Conservation (phyloP, 1,284 basidiomycete species). For the Earliella scabrosa region DNA sequence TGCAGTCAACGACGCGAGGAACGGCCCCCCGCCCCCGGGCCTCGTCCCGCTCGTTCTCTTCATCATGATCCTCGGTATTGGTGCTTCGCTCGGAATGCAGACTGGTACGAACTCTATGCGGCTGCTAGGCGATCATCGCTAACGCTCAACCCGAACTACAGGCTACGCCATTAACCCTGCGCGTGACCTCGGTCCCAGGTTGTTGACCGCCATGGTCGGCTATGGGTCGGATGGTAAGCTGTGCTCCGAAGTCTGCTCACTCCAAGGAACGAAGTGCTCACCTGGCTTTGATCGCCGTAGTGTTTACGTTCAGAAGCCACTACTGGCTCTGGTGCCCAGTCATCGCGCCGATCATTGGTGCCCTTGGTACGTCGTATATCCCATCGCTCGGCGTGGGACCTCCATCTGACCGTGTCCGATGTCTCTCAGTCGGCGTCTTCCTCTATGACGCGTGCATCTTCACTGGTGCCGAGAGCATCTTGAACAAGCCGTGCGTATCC, state of each 20-base stretch:
- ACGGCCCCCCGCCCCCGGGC: constrained; percentile 51
- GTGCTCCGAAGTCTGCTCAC: not conserved
- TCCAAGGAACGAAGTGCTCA: not conserved
- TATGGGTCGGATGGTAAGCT: constrained; percentile 52
- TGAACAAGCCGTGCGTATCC: constrained; percentile 54
- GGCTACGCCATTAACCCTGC: constrained; percentile 69
- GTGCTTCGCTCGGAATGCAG: constrained; percentile 57
- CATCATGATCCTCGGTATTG: constrained; percentile 58
- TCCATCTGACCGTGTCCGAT: not conserved
- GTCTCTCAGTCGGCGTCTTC: constrained; percentile 44
- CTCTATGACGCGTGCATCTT: constrained; percentile 59
- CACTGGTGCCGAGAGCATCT: constrained; percentile 54
- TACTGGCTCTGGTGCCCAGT: constrained; percentile 82
- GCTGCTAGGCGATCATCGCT: not conserved
- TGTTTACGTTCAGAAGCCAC: constrained; percentile 54
- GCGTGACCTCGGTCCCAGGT: constrained; percentile 64
- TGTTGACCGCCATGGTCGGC: constrained; percentile 63
- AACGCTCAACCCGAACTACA: constrained; percentile 8
- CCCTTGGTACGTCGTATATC: constrained; percentile 36
- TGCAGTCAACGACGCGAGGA: constrained; percentile 48
- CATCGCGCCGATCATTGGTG: constrained; percentile 61
- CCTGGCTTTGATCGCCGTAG: constrained; percentile 28
- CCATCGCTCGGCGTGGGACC: not conserved
- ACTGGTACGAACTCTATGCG: constrained; percentile 39
- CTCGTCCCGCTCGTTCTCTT: constrained; percentile 60